Evolutionary conservation across 2,329 filamentous ascomycete species (phyloP).

Genomic region (Pseudocercospora crystallina): DNA sequence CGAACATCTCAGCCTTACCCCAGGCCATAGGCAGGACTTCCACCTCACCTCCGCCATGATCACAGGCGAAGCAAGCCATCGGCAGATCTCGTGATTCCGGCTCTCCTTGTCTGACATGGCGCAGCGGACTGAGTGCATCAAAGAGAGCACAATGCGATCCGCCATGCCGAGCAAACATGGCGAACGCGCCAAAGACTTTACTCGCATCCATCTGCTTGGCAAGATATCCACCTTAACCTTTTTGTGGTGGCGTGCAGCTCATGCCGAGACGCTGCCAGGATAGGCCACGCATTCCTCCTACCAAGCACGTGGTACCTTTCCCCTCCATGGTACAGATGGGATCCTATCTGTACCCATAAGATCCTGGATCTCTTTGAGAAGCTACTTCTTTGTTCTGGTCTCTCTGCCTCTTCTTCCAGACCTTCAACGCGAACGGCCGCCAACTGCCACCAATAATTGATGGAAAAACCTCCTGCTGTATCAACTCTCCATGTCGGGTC

Average conservation of each 20-base stretch:
- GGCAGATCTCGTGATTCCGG: no score
- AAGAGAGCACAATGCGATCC: not conserved
- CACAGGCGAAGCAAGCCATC: no score
- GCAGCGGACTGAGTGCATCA: no score
- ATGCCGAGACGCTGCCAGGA: slow-evolving; percentile 19
- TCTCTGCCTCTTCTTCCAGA: not conserved
- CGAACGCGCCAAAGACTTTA: slow-evolving; percentile 1
- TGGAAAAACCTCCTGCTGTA: slow-evolving; percentile 28
- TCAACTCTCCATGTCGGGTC: slow-evolving; percentile 23
- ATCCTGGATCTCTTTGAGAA: not conserved
- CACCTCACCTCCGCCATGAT: no score
- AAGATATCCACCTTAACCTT: slow-evolving; percentile 3
- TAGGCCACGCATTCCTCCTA: slow-evolving; percentile 14
- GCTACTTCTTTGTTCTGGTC: no score
- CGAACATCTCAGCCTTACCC: no score
- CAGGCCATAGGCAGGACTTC: no score
- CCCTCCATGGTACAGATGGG: no score
- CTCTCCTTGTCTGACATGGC: no score
- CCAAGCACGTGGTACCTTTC: no score
- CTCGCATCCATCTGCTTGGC: slow-evolving; percentile 11
- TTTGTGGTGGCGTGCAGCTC: slow-evolving; percentile 13
- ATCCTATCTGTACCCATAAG: not conserved
- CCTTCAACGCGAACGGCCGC: slow-evolving; percentile 13
- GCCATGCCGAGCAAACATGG: not conserved
- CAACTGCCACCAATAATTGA: slow-evolving; percentile 21